Conservation (phyloP, 805 yeast genomes). For the Candida verbasci region DNA sequence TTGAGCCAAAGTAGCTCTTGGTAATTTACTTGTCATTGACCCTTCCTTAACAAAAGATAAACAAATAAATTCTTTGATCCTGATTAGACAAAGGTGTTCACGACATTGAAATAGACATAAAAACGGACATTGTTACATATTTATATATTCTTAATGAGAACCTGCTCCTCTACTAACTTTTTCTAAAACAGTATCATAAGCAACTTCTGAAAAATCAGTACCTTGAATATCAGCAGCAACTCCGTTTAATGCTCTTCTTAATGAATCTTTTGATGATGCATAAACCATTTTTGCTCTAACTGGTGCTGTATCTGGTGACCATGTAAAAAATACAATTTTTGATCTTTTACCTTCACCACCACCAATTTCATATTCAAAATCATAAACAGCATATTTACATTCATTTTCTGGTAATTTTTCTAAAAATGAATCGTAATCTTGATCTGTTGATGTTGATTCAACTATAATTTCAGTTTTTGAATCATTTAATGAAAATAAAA, state of each 20-base stretch:
- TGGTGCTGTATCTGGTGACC: slow-evolving; percentile 98
- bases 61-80: no score
- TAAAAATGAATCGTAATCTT: slow-evolving; percentile 79
- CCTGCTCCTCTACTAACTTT: slow-evolving; percentile 79
- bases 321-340: slow-evolving; percentile 65
- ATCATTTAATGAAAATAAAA: slow-evolving; percentile 78
- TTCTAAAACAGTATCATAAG: slow-evolving; percentile 88
- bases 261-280: slow-evolving; percentile 97
- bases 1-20: slow-evolving; percentile 57
- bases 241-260: slow-evolving; percentile 96
- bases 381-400: slow-evolving; percentile 94
- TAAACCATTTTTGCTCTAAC: slow-evolving; percentile 95
- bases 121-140: not conserved
- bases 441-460: slow-evolving; percentile 71
- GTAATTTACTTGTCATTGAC: slow-evolving; percentile 19
- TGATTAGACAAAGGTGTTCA: not conserved
- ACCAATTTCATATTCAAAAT: slow-evolving; percentile 89
- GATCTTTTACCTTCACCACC: slow-evolving; percentile 93
- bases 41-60: no score
- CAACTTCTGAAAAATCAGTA: slow-evolving; percentile 95
- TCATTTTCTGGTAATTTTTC: slow-evolving; percentile 92
- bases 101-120: no score
- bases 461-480: slow-evolving; percentile 89
- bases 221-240: slow-evolving; percentile 94
- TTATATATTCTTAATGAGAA: slow-evolving; percentile 23